A percentile compares a stretch with the other conserved stretches of the same genome.
phyloP scores from a whole-genome alignment of 2,329 filamentous ascomycete species.

The Diaporthe sp. region DNA sequence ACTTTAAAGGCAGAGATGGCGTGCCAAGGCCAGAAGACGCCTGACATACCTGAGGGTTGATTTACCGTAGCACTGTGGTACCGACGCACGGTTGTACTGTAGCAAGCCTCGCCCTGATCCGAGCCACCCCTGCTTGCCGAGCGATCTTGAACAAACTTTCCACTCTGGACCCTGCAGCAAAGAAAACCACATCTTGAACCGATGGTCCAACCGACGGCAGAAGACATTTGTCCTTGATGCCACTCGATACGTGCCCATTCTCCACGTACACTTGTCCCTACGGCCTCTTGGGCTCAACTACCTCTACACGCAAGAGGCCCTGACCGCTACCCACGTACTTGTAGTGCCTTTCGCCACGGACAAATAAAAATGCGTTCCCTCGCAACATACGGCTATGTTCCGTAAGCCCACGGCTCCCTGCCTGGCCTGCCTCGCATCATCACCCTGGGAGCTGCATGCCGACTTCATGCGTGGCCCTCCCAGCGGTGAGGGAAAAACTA shows the following conservation, averaged over 20 bases:
- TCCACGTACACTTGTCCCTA: neutral
- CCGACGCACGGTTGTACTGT: neutral
- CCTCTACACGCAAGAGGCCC: neutral
- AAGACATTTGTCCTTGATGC: neutral
- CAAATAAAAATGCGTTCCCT: neutral
- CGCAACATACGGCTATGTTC: neutral
- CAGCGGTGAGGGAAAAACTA: conserved; percentile 22
- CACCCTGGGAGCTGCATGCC: conserved; percentile 27
- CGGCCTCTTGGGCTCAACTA: neutral
- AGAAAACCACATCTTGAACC: neutral
- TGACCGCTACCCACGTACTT: neutral
- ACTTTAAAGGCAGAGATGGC: conserved; percentile 11
- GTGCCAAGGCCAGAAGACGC: conserved; percentile 14
- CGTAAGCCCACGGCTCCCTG: conserved; percentile 21
- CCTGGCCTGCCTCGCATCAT: conserved; percentile 2
- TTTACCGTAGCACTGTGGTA: neutral
- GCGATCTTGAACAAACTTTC: conserved; percentile 22
- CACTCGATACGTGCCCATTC: neutral
- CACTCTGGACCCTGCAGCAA: conserved; percentile 21
- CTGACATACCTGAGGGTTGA: neutral
- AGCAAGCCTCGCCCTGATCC: conserved; percentile 11
- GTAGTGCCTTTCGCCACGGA: neutral
- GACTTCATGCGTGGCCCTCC: conserved; percentile 20
- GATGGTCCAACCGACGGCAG: neutral
- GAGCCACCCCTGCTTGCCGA: conserved; percentile 27